Evolutionary conservation across 495 filamentous ascomycete species (phyloP).

Genomic region (Aspergillus heteromorphus): DNA sequence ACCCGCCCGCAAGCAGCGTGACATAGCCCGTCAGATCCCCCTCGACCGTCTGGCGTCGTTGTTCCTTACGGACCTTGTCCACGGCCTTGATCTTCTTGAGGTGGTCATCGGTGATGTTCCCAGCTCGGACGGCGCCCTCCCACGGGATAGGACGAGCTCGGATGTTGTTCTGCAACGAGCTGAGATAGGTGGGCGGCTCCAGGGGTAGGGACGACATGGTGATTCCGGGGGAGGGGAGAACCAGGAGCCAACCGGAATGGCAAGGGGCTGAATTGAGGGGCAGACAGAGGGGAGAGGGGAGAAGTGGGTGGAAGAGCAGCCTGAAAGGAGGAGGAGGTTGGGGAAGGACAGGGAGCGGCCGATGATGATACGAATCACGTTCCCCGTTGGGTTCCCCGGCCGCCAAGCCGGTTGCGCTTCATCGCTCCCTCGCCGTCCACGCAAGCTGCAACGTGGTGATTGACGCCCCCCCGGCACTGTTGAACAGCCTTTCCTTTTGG

Average conservation of each 20-base stretch:
- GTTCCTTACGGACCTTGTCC: constrained; percentile 89
- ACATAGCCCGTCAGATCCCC: constrained; percentile 71
- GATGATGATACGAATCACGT: constrained; percentile 6
- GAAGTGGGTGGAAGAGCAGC: constrained; percentile 1
- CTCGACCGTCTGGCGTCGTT: constrained; percentile 76
- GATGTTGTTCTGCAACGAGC: constrained; percentile 90
- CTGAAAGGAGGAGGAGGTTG: not conserved
- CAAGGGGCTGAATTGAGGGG: not conserved
- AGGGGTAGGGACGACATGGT: constrained; percentile 63
- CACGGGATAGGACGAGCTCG: constrained; percentile 90
- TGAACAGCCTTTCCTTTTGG: not conserved
- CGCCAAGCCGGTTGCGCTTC: constrained; percentile 18
- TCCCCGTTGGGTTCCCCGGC: constrained; percentile 1
- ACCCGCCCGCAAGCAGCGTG: constrained; percentile 69
- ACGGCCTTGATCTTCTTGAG: constrained; percentile 95
- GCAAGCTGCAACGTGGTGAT: constrained; percentile 15
- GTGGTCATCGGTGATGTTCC: constrained; percentile 89
- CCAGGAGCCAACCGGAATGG: constrained; percentile 1
- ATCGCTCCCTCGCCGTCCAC: constrained; percentile 16
- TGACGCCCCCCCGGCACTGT: not conserved
- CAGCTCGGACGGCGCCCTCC: constrained; percentile 93
- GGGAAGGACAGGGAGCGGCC: not conserved
- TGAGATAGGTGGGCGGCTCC: constrained; percentile 85
- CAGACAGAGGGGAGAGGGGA: constrained; percentile 1
- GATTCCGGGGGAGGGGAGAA: constrained; percentile 1